Base-by-base conservation (phyloP, 495 filamentous ascomycete species). In the Xylaria scruposa region DNA sequence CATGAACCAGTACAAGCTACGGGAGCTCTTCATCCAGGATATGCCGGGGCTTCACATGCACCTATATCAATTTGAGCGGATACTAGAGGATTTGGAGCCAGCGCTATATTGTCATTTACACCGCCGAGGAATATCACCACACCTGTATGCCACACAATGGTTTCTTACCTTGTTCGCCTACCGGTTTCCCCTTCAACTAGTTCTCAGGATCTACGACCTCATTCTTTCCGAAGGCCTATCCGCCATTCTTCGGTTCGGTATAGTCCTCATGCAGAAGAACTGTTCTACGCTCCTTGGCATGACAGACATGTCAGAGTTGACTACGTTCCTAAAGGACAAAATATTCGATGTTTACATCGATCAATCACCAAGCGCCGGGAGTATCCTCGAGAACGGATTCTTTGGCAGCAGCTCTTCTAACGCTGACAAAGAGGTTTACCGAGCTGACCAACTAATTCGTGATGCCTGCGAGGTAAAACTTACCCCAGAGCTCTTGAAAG, bases 101-200 rank as follows among this genome's bases (percentile, higher is more conserved):
- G 94, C 94, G 36, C 87, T 98, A 3, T 98, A 96, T 81, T 98
- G 96, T 79, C 96, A 99, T 82, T 89, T 99, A 53, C 91, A 92
- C 72, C 91, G 96, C 66, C 91, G 93, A 54, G 91, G 92, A 31
- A 96, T 98, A 47, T 91, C 91, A 53, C 94, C 97, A 0, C 92
- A 97, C 75, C 85, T 99, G 10, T 99, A 99, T 78, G 96, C 96
- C 54, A 98, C 96, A 0, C 96, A 98, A 79, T 99, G 96, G 96
- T 98, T 98, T 81, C 89, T 99, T 54, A 99, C 96, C 7, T 88
- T 99, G n/a, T 99, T 99, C 77, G 95, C 96, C 19, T 98, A 99
- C 81, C 92, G 97, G 59, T 99, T 99, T 81, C 96, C 96, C 15
- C 86, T 99, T 10, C 96, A 99, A 78, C 88, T 99, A 2, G 96